Evolutionary conservation across 176 grass and related monocot genomes (phyloP), one percentile per base, ranked within the genome.

Genomic region (Areca catechu): DNA sequence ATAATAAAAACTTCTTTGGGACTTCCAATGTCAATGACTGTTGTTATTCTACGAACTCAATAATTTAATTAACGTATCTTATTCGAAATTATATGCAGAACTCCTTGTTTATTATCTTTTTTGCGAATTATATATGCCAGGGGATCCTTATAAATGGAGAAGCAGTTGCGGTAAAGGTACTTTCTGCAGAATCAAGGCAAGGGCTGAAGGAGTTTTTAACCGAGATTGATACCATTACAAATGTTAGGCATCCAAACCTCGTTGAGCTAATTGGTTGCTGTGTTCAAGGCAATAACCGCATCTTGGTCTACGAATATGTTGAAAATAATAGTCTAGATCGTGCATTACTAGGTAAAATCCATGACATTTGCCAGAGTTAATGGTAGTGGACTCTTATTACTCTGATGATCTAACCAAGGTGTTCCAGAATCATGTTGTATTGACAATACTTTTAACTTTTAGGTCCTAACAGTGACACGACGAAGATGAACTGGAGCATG

Each of bases 151-250:
- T 52, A 74, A 86, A 28, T 7, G 74, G 71, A 48, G 51, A 19
- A 67, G 73, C 80, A 19, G 70, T 89, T 49, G 94, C 94, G 0
- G 37, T 86, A 3, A 98, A 98, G 77, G 88, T 92, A 48, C 94
- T 98, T 70, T 78, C 94, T 28, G 80, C 94, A 56, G 88, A 98
- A 81, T 98, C 94, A 59, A 88, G 54, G 7, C 94, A 98, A 65
- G 94, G 94, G 19, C 50, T 80, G 27, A 88, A 74, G 27, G 94
- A 98, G 74, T 93, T 98, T 74, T 75, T 98, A 73, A 98, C 94
- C 15, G 94, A 98, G 53, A 98, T 98, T 28, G 79, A 93, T 29
- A 71, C 80, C 54, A 98, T 98, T 5, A 83, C 73, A 18, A 86
- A 93, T 19, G 88, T 93, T 49, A 88, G 78, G 49, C 94, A 98